These are phyloP conservation scores for Penicillium manginii DNA, from an alignment of 495 filamentous ascomycete genomes.

Conservation along the genomic window DNA sequence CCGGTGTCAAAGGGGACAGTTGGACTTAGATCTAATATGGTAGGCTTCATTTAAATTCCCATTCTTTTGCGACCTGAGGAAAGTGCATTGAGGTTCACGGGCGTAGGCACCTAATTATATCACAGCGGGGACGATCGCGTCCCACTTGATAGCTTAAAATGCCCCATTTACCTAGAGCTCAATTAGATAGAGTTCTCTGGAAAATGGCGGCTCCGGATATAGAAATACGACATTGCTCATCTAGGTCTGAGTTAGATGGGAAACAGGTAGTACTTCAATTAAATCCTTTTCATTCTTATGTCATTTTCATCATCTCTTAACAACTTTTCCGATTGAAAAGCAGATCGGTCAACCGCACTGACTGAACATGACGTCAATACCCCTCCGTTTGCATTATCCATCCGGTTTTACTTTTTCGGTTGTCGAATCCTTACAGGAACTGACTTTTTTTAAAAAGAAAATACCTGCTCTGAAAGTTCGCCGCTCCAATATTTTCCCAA, in stretches of 20 bases:
- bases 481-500: neutral
- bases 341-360: conserved; percentile 4
- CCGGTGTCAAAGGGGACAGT: no score
- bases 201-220: neutral
- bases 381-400: conserved; percentile 5
- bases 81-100: no score
- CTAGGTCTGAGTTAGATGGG: no score
- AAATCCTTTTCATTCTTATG: neutral
- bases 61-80: no score
- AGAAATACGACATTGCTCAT: no score
- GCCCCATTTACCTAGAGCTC: neutral
- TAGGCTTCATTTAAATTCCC: no score
- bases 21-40: no score
- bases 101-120: no score
- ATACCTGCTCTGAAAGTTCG: neutral
- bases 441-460: neutral
- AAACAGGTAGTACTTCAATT: no score
- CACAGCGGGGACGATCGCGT: neutral
- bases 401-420: neutral
- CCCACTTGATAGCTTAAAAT: conserved; percentile 1
- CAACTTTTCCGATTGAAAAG: neutral
- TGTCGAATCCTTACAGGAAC: neutral
- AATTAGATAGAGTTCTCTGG: neutral
- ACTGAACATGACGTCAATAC: conserved; percentile 7
- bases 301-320: neutral